These are phyloP conservation scores for Tricholoma hemisulphureum DNA, from an alignment of 768 basidiomycete genomes.

Conservation along the genomic window DNA sequence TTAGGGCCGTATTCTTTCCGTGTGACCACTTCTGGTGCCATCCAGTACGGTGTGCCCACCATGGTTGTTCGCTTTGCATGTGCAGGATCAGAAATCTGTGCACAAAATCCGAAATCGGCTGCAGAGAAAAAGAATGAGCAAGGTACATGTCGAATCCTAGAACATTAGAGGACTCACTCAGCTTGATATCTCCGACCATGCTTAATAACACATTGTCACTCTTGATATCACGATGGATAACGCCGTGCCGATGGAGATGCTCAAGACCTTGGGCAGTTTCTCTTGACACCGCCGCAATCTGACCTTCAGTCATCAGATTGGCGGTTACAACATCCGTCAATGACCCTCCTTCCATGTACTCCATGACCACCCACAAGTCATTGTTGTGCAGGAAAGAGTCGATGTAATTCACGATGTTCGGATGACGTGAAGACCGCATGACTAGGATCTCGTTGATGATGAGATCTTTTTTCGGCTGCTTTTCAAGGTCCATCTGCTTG, in stretches of 20 bases:
- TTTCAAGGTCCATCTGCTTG: conserved; percentile 99
- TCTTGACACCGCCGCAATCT: conserved; percentile 94
- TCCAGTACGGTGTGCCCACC: conserved; percentile 99
- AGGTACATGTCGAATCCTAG: background rate
- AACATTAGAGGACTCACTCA: conserved; percentile 66
- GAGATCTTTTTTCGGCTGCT: conserved; percentile 98
- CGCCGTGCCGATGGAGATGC: conserved; percentile 93
- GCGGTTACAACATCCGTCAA: conserved; percentile 95
- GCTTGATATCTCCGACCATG: conserved; percentile 93
- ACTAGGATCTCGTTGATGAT: conserved; percentile 99
- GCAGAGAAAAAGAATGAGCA: conserved; percentile 9
- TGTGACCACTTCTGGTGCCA: conserved; percentile 98
- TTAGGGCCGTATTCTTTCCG: conserved; percentile 97
- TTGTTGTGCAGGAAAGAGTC: conserved; percentile 98
- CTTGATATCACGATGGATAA: conserved; percentile 99
- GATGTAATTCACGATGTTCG: conserved; percentile 99
- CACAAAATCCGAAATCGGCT: conserved; percentile 99
- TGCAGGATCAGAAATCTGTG: conserved; percentile 88
- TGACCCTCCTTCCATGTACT: conserved; percentile 97
- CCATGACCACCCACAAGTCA: conserved; percentile 99
- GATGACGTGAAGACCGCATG: conserved; percentile 94
- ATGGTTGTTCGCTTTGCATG: conserved; percentile 94
- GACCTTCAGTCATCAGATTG: conserved; percentile 97
- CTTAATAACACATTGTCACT: conserved; percentile 94
- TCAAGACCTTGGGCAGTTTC: conserved; percentile 92